phyloP scores from a whole-genome alignment of 2,329 filamentous ascomycete genomes.

The Lizonia empirigonia region DNA sequence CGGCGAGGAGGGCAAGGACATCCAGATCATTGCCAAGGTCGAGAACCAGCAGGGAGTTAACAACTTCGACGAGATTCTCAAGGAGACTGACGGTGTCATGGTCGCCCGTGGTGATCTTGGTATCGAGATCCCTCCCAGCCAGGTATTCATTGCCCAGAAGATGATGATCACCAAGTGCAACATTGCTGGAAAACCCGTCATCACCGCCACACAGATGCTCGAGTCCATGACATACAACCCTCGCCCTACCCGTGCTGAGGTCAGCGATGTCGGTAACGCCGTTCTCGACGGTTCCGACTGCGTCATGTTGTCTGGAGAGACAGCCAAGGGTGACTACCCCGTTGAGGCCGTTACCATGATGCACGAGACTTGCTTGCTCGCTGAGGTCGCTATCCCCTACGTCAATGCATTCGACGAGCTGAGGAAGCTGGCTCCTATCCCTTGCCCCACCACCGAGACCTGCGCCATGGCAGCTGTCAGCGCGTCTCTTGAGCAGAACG shows the following conservation, averaged over 20 bases:
- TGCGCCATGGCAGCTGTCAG: constrained; percentile 97
- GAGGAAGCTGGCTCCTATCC: constrained; percentile 79
- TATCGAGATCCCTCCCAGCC: constrained; percentile 97
- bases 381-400: constrained; percentile 96
- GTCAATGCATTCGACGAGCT: constrained; percentile 97
- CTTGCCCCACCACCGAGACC: constrained; percentile 87
- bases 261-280: constrained; percentile 97
- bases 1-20: constrained; percentile 89
- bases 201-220: constrained; percentile 99
- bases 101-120: constrained; percentile 97
- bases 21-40: constrained; percentile 99
- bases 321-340: constrained; percentile 96
- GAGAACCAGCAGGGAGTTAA: constrained; percentile 99
- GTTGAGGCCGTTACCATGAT: constrained; percentile 93
- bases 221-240: constrained; percentile 99
- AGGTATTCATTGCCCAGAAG: constrained; percentile 99
- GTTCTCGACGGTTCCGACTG: constrained; percentile 98
- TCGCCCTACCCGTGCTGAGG: constrained; percentile 95
- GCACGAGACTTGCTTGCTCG: constrained; percentile 96
- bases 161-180: constrained; percentile 99
- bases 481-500: constrained; percentile 93
- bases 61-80: constrained; percentile 98
- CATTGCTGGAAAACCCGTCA: constrained; percentile 96
- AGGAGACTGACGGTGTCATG: constrained; percentile 98
- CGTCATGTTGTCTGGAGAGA: constrained; percentile 99